These are phyloP conservation scores for Cryptococcus floricola DNA, from an alignment of 1,284 basidiomycete genomes.

Conservation along the genomic window DNA sequence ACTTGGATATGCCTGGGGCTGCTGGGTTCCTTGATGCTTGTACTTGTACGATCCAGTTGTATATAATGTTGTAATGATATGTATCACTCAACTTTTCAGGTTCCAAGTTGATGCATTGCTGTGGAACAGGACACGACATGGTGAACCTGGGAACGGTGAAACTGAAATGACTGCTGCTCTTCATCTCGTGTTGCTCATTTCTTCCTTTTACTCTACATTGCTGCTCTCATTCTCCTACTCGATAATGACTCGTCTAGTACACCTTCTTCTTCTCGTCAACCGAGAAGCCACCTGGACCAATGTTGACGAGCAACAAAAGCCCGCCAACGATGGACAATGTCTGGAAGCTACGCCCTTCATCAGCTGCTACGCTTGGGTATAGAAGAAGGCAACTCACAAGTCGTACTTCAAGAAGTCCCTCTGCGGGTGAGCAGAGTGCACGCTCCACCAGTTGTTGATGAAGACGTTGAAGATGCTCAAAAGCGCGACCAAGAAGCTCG, in stretches of 20 bases:
- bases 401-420: slow-evolving; percentile 91
- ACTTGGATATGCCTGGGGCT: not conserved
- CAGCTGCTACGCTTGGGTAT: slow-evolving; percentile 25
- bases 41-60: too few relatives aligned
- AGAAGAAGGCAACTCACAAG: slow-evolving; percentile 30
- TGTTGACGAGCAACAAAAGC: slow-evolving; percentile 93
- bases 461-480: slow-evolving; percentile 94
- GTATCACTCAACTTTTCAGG: too few relatives aligned
- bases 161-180: not conserved
- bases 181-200: not conserved
- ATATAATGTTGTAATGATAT: too few relatives aligned
- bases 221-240: not conserved
- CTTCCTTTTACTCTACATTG: not conserved
- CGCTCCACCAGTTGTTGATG: slow-evolving; percentile 98
- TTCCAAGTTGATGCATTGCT: too few relatives aligned
- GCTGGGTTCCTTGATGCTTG: too few relatives aligned
- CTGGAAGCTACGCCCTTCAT: slow-evolving; percentile 79
- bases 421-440: slow-evolving; percentile 88
- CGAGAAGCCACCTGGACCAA: slow-evolving; percentile 94
- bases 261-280: slow-evolving; percentile 99
- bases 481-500: slow-evolving; percentile 90
- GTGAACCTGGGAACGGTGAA: too few relatives aligned
- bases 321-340: slow-evolving; percentile 95
- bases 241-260: not conserved
- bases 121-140: not conserved